Base-by-base conservation (phyloP, 345 rosid genomes). In the Murraya koenigii region DNA sequence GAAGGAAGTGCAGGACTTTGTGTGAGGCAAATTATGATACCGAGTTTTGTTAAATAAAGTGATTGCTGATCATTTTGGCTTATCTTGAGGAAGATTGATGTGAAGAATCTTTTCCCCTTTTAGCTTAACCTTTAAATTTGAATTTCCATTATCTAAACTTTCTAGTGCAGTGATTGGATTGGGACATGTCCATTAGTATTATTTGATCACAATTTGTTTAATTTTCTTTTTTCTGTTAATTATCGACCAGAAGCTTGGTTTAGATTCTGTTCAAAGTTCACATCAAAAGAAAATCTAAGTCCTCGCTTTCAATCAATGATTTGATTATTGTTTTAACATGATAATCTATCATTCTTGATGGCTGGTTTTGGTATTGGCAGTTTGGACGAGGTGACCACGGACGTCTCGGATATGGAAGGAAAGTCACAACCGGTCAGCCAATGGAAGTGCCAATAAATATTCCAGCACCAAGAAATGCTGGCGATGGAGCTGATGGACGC, bases 341-440 rank as follows among this genome's bases (percentile, higher is more conserved):
- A 62, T 14, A 36, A 19, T 25, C 30, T 4, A 33, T 41, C 14
- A 59, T 59, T 36, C 38, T 30, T 74, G 63, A 66, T 63, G 41
- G 72, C 68, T 36, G 56, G 33, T 69, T 81, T 71, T 81, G 71
- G 55, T 17, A 59, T 61, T 71, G 79, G 79, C 85, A 96, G 99
- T 94, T 97, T 76, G 99, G 99, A 35, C 86, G 98, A 66, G 99
- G 99, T 25, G 99, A 97, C 83, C 99, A 97, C 11, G 98, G 99
- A 32, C 88, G 99, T 9, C 95, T 94, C 8, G 99, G 98, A 38
- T 89, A 89, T 47, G 99, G 99, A 80, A 90, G 90, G 84, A 94
- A 94, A 80, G 86, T 81, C 67, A 94, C 98, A 0, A 94, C 99
- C 0, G 99, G 98, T 36, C 98, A 91, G 68, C 99, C 98, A 58